Percentiles rank a stretch among this genome's conserved stretches.
phyloP scores from a whole-genome alignment of 148 eudicot genomes.

The Hydrangea macrophylla region DNA sequence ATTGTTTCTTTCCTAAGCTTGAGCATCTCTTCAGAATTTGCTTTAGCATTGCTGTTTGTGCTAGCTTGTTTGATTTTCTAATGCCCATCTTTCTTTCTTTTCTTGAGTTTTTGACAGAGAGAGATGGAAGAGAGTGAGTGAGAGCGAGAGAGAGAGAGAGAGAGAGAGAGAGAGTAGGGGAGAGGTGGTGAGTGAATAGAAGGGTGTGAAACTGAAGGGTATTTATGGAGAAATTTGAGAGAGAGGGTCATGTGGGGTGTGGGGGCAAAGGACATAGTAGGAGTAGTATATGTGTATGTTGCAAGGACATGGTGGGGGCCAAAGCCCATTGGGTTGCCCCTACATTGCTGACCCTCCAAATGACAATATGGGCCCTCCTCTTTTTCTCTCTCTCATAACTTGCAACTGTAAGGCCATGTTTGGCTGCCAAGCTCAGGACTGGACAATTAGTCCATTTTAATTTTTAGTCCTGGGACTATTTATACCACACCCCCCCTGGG shows the following conservation, averaged over 20 bases:
- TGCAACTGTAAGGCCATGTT: too few species aligned
- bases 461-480: too few species aligned
- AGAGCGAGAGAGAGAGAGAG: not conserved
- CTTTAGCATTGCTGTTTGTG: slow-evolving; percentile 61
- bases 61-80: slow-evolving; percentile 49
- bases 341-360: slow-evolving; percentile 36
- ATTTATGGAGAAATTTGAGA: slow-evolving; percentile 35
- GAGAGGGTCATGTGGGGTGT: slow-evolving; percentile 34
- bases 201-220: slow-evolving; percentile 30
- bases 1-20: slow-evolving; percentile 62
- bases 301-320: slow-evolving; percentile 43
- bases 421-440: too few species aligned
- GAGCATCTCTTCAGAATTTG: slow-evolving; percentile 82
- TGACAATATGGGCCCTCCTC: slow-evolving; percentile 41
- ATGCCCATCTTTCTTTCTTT: slow-evolving; percentile 40
- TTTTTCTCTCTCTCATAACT: slow-evolving; percentile 1
- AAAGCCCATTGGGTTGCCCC: slow-evolving; percentile 28
- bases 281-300: slow-evolving; percentile 24
- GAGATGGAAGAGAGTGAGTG: not conserved
- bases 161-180: slow-evolving; percentile 1
- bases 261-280: slow-evolving; percentile 37
- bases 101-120: not conserved
- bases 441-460: too few species aligned
- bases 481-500: too few species aligned
- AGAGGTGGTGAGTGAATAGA: slow-evolving; percentile 20